These are phyloP conservation scores for Borovskyia barvae DNA, from an alignment of 208 protist genomes.

Conservation along the genomic window DNA sequence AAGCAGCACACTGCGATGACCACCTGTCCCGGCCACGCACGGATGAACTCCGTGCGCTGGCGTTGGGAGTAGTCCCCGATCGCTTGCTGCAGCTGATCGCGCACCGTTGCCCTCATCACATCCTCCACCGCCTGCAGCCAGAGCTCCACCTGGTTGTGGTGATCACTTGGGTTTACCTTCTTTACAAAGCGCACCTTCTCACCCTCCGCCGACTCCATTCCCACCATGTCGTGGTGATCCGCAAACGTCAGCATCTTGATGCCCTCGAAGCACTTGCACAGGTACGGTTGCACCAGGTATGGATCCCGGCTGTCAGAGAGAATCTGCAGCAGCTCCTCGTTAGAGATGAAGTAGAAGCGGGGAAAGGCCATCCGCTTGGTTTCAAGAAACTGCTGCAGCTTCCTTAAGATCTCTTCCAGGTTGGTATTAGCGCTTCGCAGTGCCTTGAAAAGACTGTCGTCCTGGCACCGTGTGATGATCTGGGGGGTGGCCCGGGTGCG, in stretches of 20 bases:
- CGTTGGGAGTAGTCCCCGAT: slow-evolving; percentile 81
- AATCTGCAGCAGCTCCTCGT: slow-evolving; percentile 96
- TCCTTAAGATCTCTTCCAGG: slow-evolving; percentile 95
- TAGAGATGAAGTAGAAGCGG: slow-evolving; percentile 97
- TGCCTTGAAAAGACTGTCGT: slow-evolving; percentile 90
- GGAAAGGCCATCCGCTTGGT: slow-evolving; percentile 97
- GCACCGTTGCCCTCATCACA: slow-evolving; percentile 89
- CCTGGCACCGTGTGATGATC: slow-evolving; percentile 87
- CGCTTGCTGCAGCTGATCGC: slow-evolving; percentile 81
- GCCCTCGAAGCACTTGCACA: slow-evolving; percentile 97
- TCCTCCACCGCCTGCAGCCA: slow-evolving; percentile 94
- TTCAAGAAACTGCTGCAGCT: slow-evolving; percentile 98
- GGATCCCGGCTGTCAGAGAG: slow-evolving; percentile 95
- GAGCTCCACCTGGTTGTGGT: slow-evolving; percentile 93
- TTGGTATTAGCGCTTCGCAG: slow-evolving; percentile 92
- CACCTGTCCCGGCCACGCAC: slow-evolving; percentile 92
- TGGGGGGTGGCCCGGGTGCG: slow-evolving; percentile 78
- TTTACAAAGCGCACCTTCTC: slow-evolving; percentile 85
- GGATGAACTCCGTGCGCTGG: slow-evolving; percentile 89
- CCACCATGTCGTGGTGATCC: slow-evolving; percentile 89
- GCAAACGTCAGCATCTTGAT: slow-evolving; percentile 92
- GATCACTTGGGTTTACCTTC: slow-evolving; percentile 82
- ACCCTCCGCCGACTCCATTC: slow-evolving; percentile 91
- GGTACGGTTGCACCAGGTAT: slow-evolving; percentile 93
- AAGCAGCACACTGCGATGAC: slow-evolving; percentile 89